Base-by-base conservation (phyloP, 179 eudicot species). In the Silene noctiflora region DNA sequence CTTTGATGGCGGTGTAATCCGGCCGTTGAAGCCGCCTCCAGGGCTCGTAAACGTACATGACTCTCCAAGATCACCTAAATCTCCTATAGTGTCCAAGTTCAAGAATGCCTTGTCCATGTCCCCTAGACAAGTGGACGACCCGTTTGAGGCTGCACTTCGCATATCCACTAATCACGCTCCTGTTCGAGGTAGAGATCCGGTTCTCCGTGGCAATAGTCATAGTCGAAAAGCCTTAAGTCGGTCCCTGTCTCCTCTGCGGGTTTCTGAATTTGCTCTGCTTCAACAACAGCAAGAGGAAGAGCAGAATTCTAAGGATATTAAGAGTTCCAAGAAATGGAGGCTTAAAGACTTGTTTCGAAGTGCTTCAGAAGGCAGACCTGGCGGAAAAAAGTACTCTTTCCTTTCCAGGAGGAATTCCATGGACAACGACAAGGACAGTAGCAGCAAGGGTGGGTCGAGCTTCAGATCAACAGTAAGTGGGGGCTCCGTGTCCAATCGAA, bases 21-120 rank as follows among this genome's bases (percentile, higher is more conserved):
- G 83, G 67, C 91, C 96, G 0, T 79, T 91, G n/a, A 91, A 87
- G 72, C 96, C 96, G 1, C 88, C 93, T 1, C 90, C 91, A 4
- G 39, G 85, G 4, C 64, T 82, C 3, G 78, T 67, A 61, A 65
- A 22, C 4, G 13, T 9, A 10, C 55, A 10, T 24, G 3, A 39
- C 19, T 80, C 91, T 2, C 85, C 87, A 0, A 69, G 53, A 20
- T 84, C 91, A 3, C 88, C 89, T 6, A 39, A 44, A 72, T 79
- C 87, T 4, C 82, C 84, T 1, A 80, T 71, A 42, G 65, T 75
- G 33, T 71, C 74, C 2, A 69, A 71, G 6, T 61, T 82, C 58
- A 77, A 63, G 25, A 79, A 78, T 61, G 81, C 83, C 5, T 62
- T 82, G 6, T 86, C 86, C 6, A 84, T 84, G 17, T 88, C 88